Percentiles rank a stretch among this genome's conserved stretches.
Conservation (phyloP, 345 rosid genomes). For the Gossypium australe region DNA sequence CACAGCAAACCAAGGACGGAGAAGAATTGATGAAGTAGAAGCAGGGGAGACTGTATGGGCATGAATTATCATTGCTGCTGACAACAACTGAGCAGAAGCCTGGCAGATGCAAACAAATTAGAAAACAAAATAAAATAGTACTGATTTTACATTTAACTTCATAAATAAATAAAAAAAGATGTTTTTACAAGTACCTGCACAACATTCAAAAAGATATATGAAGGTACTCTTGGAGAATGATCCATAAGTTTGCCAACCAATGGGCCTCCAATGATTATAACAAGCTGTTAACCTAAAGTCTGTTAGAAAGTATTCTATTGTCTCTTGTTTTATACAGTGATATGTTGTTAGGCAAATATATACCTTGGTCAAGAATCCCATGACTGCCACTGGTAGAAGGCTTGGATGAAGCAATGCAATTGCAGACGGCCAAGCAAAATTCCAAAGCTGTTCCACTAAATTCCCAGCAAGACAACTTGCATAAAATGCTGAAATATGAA, state of each 20-base stretch:
- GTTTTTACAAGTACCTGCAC: slow-evolving; percentile 52
- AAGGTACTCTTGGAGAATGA: slow-evolving; percentile 76
- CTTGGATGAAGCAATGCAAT: slow-evolving; percentile 90
- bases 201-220: slow-evolving; percentile 59
- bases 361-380: slow-evolving; percentile 82
- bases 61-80: slow-evolving; percentile 79
- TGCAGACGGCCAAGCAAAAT: slow-evolving; percentile 94
- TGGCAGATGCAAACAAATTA: slow-evolving; percentile 30
- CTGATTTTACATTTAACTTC: background rate
- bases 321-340: background rate
- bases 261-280: slow-evolving; percentile 81
- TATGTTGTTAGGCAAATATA: background rate
- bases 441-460: slow-evolving; percentile 91
- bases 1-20: slow-evolving; percentile 75
- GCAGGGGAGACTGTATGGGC: slow-evolving; percentile 52
- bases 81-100: slow-evolving; percentile 85
- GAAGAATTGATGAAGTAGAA: slow-evolving; percentile 55
- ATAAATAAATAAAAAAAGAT: background rate
- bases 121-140: background rate
- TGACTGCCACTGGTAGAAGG: slow-evolving; percentile 89
- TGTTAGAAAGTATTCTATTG: slow-evolving; percentile 9
- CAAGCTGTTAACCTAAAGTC: slow-evolving; percentile 34
- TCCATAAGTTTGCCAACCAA: slow-evolving; percentile 89
- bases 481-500: slow-evolving; percentile 51
- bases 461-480: slow-evolving; percentile 75